These are phyloP conservation scores for Puccinellia tenuiflora DNA, from an alignment of 176 grass and related monocot species.

Conservation along the genomic window DNA sequence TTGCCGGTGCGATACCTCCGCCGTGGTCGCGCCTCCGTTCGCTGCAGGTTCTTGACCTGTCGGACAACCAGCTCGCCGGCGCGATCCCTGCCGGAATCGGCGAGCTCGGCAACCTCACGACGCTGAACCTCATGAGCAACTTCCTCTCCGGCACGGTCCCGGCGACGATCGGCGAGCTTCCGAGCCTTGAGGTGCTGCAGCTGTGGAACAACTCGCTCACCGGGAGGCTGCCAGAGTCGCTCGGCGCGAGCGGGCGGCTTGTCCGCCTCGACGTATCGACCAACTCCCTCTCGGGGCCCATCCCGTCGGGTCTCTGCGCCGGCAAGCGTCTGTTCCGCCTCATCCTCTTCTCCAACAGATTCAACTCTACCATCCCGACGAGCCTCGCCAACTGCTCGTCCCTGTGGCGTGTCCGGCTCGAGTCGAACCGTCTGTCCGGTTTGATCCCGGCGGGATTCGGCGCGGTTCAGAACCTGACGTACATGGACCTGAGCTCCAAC, in stretches of 20 bases:
- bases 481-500: constrained; percentile 81
- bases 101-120: constrained; percentile 40
- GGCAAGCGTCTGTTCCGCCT: constrained; percentile 55
- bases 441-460: constrained; percentile 65
- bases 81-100: constrained; percentile 46
- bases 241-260: constrained; percentile 45
- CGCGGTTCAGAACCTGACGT: constrained; percentile 62
- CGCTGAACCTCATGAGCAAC: constrained; percentile 85
- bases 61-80: constrained; percentile 61
- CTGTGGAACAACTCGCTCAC: constrained; percentile 95
- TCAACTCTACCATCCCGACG: constrained; percentile 61
- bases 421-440: constrained; percentile 56
- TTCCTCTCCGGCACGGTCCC: constrained; percentile 58
- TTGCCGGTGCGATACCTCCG: constrained; percentile 46
- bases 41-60: constrained; percentile 62
- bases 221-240: constrained; percentile 45
- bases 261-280: constrained; percentile 75
- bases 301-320: constrained; percentile 53
- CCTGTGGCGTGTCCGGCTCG: constrained; percentile 70
- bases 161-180: constrained; percentile 40
- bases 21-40: constrained; percentile 24
- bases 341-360: constrained; percentile 80
- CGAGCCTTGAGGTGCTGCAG: constrained; percentile 63
- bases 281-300: constrained; percentile 59
- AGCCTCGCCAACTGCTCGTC: constrained; percentile 65